Base-by-base conservation (phyloP, 176 grass and related monocot genomes). In the Hordeum vulgare region DNA sequence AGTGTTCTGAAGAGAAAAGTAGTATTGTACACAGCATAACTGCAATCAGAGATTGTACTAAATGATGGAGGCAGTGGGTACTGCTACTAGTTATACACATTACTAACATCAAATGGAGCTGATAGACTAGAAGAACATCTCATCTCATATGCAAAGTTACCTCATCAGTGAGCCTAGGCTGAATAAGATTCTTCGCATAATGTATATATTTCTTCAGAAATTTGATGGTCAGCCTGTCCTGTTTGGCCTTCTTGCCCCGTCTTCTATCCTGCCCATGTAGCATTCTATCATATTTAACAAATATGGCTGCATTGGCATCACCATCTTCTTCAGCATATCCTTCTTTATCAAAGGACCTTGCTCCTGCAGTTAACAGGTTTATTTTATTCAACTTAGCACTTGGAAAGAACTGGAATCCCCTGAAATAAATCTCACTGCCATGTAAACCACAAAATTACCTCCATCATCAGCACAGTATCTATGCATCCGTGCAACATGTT, bases 201-300 rank as follows among this genome's bases (percentile, higher is more conserved):
- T 99, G 93, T 39, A 94, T 99, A 80, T 94, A 99, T 87, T 99
- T 99, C 91, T 99, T 99, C 53, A 99, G 77, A 67, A 99, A 96
- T 57, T 99, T 99, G 62, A 94, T 71, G 41, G 96, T 94, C 23
- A 99, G 64, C 37, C 89, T 96, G 62, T 99, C 96, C 76, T 99
- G 89, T 69, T 95, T 99, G 57, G 83, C 15, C 45, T 94, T 99
- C 81, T 93, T 98, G 44, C 91, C 85, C 65, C 75, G 91, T 86
- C 90, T 98, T 85, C 87, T 93, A 84, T 96, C 91, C 83, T 99
- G 96, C 11, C 96, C 96, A 90, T 99, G 93, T 64, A 99, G 93
- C 85, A 96, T 85, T 57, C 96, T 86, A 84, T 99, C 89, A 74
- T 99, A 96, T 85, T 96, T 99, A 36, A 96, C 96, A 94, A 99